These are phyloP conservation scores for Trametes versicolor DNA, from an alignment of 1,284 basidiomycete species.

Conservation along the genomic window DNA sequence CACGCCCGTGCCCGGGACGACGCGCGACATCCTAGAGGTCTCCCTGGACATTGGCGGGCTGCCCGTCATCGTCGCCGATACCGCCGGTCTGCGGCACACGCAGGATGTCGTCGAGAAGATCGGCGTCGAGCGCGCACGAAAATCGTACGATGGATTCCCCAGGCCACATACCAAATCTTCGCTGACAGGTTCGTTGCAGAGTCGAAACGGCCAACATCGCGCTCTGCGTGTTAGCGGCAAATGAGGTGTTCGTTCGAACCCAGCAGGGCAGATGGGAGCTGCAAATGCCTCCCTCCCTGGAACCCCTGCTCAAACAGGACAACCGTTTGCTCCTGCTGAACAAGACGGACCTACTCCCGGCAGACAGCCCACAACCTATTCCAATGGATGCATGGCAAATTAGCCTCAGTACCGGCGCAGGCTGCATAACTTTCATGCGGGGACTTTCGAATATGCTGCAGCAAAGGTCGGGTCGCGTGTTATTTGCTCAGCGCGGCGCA, in stretches of 20 bases:
- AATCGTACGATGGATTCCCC: conserved; percentile 54
- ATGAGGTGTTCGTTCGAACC: conserved; percentile 50
- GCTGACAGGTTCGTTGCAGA: conserved; percentile 47
- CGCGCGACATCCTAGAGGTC: conserved; percentile 85
- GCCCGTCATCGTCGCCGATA: conserved; percentile 84
- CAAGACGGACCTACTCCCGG: conserved; percentile 67
- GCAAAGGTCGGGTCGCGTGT: conserved; percentile 53
- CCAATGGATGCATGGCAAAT: conserved; percentile 56
- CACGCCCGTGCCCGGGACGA: conserved; percentile 87
- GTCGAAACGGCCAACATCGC: conserved; percentile 73
- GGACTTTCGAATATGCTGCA: conserved; percentile 65
- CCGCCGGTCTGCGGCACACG: conserved; percentile 82
- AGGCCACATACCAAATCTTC: conserved; percentile 4
- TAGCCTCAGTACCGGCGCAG: conserved; percentile 71
- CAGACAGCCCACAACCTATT: conserved; percentile 12
- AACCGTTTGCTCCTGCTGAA: conserved; percentile 76
- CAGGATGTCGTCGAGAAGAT: conserved; percentile 84
- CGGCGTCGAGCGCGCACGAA: conserved; percentile 77
- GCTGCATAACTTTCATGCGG: conserved; percentile 65
- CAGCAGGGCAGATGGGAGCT: conserved; percentile 28
- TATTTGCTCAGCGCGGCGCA: no score
- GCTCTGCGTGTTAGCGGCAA: conserved; percentile 81
- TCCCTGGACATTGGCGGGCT: conserved; percentile 89
- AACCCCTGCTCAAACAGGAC: conserved; percentile 55
- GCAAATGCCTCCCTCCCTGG: conserved; percentile 56